These are phyloP conservation scores for Heracleum sosnowskyi DNA, from an alignment of 129 eudicot species.

Conservation along the genomic window DNA sequence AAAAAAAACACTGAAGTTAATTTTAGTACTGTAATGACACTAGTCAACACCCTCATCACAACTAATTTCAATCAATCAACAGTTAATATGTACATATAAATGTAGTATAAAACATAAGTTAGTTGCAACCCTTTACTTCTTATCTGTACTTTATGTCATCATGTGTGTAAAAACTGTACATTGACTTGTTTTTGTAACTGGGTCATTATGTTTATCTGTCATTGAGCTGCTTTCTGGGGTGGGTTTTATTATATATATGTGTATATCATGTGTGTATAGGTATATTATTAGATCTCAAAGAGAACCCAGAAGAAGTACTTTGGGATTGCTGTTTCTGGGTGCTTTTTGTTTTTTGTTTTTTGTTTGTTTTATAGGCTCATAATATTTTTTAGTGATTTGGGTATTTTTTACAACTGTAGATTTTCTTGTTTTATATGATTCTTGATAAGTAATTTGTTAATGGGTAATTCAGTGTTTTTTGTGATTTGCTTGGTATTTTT, in stretches of 20 bases:
- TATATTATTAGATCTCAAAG: conserved; percentile 6
- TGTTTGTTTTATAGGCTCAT: conserved; percentile 15
- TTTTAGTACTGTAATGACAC: not conserved
- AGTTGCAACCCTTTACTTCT: conserved; percentile 17
- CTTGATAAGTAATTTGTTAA: conserved; percentile 23
- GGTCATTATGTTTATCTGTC: conserved; percentile 20
- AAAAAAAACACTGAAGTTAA: not conserved
- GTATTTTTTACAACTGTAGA: conserved; percentile 8
- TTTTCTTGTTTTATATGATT: conserved; percentile 23
- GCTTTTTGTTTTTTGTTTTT: conserved; percentile 18
- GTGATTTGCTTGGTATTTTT: conserved; percentile 21
- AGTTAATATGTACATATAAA: not conserved
- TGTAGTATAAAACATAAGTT: conserved; percentile 9
- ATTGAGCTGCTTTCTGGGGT: conserved; percentile 13
- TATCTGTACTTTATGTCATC: not conserved
- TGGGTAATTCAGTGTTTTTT: conserved; percentile 32
- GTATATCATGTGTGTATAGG: not conserved
- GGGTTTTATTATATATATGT: conserved; percentile 18
- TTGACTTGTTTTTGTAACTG: conserved; percentile 14
- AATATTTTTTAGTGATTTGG: not conserved
- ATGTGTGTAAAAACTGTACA: not conserved
- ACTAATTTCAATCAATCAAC: conserved; percentile 18
- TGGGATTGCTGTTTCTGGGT: conserved; percentile 39
- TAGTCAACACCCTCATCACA: conserved; percentile 8
- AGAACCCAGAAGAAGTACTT: conserved; percentile 27